Conservation (phyloP, 1,284 basidiomycete species). For the Apiotrichum domesticum region DNA sequence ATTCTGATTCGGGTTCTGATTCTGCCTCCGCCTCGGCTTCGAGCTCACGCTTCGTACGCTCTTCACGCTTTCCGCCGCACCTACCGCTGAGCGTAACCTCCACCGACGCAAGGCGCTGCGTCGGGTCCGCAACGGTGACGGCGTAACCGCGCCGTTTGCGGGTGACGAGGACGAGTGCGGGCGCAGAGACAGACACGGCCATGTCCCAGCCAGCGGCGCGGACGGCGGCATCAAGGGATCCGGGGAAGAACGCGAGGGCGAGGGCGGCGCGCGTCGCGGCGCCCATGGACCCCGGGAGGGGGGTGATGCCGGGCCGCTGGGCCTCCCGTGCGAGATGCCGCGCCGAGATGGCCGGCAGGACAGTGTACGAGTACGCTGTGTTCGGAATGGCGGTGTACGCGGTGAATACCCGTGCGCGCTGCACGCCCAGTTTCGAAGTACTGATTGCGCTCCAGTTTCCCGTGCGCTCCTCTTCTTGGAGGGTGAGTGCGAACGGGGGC, state of each 20-base stretch:
- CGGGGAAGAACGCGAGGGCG: background rate
- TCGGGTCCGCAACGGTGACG: background rate
- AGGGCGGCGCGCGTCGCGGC: background rate
- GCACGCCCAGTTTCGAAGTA: slow-evolving; percentile 54
- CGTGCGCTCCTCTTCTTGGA: slow-evolving; percentile 51
- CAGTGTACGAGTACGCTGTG: slow-evolving; percentile 52
- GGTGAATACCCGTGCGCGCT: slow-evolving; percentile 57
- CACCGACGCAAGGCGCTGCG: background rate
- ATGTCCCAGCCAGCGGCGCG: background rate
- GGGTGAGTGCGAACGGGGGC: slow-evolving; percentile 40
- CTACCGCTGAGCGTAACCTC: too few species aligned
- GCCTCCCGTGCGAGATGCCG: slow-evolving; percentile 7
- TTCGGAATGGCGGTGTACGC: slow-evolving; percentile 48
- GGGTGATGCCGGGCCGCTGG: background rate
- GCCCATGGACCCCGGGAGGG: background rate
- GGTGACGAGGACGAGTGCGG: background rate
- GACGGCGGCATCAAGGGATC: too few species aligned
- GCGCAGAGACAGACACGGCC: background rate
- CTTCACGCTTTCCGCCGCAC: too few species aligned
- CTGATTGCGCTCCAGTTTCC: slow-evolving; percentile 62
- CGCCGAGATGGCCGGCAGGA: slow-evolving; percentile 52
- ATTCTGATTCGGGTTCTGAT: too few species aligned
- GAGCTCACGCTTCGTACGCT: too few species aligned
- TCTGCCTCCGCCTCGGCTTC: too few species aligned
- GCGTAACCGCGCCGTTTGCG: background rate